A percentile compares a stretch with the other conserved stretches of the same genome.
These are phyloP conservation scores for Nitzschia putrida DNA, from an alignment of 108 stramenopile genomes.

Conservation along the genomic window DNA sequence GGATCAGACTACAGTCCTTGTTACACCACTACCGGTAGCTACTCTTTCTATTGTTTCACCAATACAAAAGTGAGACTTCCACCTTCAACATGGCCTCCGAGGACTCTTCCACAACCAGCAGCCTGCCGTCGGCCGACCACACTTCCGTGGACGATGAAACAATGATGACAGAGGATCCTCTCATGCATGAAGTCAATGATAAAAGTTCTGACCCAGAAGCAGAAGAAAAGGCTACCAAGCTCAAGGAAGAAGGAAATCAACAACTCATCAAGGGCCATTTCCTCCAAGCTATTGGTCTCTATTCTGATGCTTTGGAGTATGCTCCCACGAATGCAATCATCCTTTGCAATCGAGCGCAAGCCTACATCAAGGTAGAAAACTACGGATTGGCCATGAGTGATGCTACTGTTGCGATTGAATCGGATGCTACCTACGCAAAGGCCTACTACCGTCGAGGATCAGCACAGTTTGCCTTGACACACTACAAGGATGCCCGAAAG, in stretches of 20 bases:
- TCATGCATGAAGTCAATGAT: slow-evolving; percentile 10
- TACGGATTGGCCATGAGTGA: slow-evolving; percentile 95
- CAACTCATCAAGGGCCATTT: slow-evolving; percentile 66
- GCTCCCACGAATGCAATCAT: slow-evolving; percentile 82
- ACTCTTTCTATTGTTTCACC: background rate
- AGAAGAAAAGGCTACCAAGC: slow-evolving; percentile 48
- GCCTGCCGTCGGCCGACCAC: slow-evolving; percentile 12
- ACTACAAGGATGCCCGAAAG: slow-evolving; percentile 91
- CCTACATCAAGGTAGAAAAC: slow-evolving; percentile 93
- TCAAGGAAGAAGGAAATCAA: slow-evolving; percentile 78
- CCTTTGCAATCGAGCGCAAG: slow-evolving; percentile 91
- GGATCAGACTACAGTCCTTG: too few relatives aligned
- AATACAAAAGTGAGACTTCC: background rate
- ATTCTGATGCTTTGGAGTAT: slow-evolving; percentile 72
- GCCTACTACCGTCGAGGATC: slow-evolving; percentile 96
- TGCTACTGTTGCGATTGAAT: slow-evolving; percentile 81
- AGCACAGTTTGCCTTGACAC: slow-evolving; percentile 93
- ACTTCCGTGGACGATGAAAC: slow-evolving; percentile 8
- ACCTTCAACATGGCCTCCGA: slow-evolving; percentile 1
- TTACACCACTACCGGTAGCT: too few relatives aligned
- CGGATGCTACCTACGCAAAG: slow-evolving; percentile 94
- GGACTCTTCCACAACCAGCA: slow-evolving; percentile 15
- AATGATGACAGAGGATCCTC: background rate
- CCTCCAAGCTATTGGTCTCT: slow-evolving; percentile 76
- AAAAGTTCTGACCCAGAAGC: slow-evolving; percentile 9